Conservation (phyloP, 345 rosid genomes). For the Eutrema heterophyllum region DNA sequence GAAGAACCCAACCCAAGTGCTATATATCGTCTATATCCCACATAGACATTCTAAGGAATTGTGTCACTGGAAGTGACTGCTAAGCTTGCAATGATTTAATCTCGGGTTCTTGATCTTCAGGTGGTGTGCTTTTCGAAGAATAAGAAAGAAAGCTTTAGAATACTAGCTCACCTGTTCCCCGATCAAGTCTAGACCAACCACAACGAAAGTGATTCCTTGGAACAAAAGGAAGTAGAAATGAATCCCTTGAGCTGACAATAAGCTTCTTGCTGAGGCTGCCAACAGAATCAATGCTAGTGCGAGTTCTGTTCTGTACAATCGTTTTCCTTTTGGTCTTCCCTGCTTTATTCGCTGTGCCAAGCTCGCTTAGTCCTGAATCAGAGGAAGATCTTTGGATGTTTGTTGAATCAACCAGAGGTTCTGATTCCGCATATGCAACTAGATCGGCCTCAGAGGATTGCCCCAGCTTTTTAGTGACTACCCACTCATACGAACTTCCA, state of each 20-base stretch:
- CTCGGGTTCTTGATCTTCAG: background rate
- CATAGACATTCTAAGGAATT: too few species aligned
- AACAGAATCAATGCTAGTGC: slow-evolving; percentile 63
- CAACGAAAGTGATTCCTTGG: slow-evolving; percentile 78
- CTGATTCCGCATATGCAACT: slow-evolving; percentile 58
- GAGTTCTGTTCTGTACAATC: slow-evolving; percentile 67
- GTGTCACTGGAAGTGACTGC: background rate
- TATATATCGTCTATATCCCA: too few species aligned
- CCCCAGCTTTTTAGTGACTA: slow-evolving; percentile 87
- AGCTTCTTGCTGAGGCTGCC: slow-evolving; percentile 68
- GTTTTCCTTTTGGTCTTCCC: slow-evolving; percentile 48
- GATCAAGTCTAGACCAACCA: slow-evolving; percentile 85
- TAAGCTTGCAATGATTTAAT: background rate
- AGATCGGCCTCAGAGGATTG: slow-evolving; percentile 91
- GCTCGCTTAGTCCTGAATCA: slow-evolving; percentile 61
- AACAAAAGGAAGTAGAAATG: slow-evolving; percentile 87
- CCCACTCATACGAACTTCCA: slow-evolving; percentile 89
- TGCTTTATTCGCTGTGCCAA: slow-evolving; percentile 39
- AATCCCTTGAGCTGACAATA: slow-evolving; percentile 82
- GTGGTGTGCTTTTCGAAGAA: background rate
- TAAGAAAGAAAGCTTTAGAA: background rate
- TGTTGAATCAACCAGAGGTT: slow-evolving; percentile 32
- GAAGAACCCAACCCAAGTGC: too few species aligned
- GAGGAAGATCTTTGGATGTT: slow-evolving; percentile 50
- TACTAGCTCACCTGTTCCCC: slow-evolving; percentile 77